A percentile compares a stretch with the other conserved stretches of the same genome.
Evolutionary conservation across 441 rosid species (phyloP).

Genomic region (Gossypium armourianum): DNA sequence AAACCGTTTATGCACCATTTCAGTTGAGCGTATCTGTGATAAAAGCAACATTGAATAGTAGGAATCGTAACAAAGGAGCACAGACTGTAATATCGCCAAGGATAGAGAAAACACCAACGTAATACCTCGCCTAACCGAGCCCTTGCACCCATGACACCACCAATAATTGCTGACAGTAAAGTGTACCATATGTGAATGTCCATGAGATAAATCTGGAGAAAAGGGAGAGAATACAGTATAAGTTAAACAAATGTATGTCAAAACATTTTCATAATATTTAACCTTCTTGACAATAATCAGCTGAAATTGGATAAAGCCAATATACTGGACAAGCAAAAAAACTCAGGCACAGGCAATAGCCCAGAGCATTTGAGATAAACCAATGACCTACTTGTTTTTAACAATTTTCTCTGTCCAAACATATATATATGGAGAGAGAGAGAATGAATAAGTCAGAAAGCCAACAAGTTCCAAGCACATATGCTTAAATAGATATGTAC

Average conservation of each 20-base stretch:
- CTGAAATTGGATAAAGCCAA: background rate
- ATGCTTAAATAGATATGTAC: slow-evolving; percentile 27
- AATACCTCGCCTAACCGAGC: slow-evolving; percentile 95
- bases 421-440: background rate
- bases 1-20: slow-evolving; percentile 95
- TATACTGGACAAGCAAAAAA: background rate
- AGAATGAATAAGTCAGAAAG: background rate
- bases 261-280: background rate
- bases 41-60: slow-evolving; percentile 12
- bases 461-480: background rate
- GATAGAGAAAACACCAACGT: background rate
- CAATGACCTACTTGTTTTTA: background rate
- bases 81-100: background rate
- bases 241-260: background rate
- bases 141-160: slow-evolving; percentile 98
- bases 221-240: background rate
- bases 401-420: background rate
- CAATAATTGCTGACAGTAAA: slow-evolving; percentile 79
- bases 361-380: background rate
- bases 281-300: background rate
- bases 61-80: background rate
- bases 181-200: slow-evolving; percentile 95
- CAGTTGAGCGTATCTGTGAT: slow-evolving; percentile 76
- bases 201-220: slow-evolving; percentile 77
- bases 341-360: background rate